These are phyloP conservation scores for Leccinum subspadiceum DNA, from an alignment of 1,284 basidiomycete species.

Conservation along the genomic window DNA sequence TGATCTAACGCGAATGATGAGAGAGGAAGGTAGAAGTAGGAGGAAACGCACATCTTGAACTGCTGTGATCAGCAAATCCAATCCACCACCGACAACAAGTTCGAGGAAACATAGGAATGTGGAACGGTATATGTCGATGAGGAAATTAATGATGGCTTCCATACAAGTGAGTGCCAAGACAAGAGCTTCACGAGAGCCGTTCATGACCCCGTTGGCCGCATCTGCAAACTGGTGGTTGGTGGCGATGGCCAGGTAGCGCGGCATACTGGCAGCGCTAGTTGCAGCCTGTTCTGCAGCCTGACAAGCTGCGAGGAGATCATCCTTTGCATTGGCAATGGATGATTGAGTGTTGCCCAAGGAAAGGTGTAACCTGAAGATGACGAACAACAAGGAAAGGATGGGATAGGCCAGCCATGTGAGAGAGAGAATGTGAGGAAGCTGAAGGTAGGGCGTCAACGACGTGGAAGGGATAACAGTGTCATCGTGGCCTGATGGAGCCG, in stretches of 20 bases:
- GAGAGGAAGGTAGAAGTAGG: slow-evolving; percentile 2
- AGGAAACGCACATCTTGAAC: slow-evolving; percentile 66
- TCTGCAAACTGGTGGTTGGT: slow-evolving; percentile 79
- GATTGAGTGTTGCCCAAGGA: slow-evolving; percentile 71
- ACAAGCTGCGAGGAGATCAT: slow-evolving; percentile 75
- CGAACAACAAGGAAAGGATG: slow-evolving; percentile 83
- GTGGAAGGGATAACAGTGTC: slow-evolving; percentile 45
- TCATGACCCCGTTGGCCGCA: slow-evolving; percentile 76
- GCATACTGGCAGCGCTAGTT: slow-evolving; percentile 79
- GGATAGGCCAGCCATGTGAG: slow-evolving; percentile 85
- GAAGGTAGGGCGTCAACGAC: slow-evolving; percentile 77
- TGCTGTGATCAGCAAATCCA: slow-evolving; percentile 79
- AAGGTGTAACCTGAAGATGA: slow-evolving; percentile 76
- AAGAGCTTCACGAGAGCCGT: slow-evolving; percentile 72
- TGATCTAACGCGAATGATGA: slow-evolving; percentile 53
- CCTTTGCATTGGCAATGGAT: slow-evolving; percentile 68
- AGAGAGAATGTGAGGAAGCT: slow-evolving; percentile 77
- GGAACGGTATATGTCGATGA: slow-evolving; percentile 89
- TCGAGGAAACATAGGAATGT: slow-evolving; percentile 92
- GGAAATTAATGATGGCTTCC: slow-evolving; percentile 87
- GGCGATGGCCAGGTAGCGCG: slow-evolving; percentile 81
- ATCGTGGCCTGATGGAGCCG: slow-evolving; percentile 48
- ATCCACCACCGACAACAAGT: slow-evolving; percentile 79
- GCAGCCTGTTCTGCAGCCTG: slow-evolving; percentile 81
- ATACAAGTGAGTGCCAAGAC: slow-evolving; percentile 76